Evolutionary conservation across 2,329 filamentous ascomycete genomes (phyloP).

Genomic region (Clonostachys chloroleuca): DNA sequence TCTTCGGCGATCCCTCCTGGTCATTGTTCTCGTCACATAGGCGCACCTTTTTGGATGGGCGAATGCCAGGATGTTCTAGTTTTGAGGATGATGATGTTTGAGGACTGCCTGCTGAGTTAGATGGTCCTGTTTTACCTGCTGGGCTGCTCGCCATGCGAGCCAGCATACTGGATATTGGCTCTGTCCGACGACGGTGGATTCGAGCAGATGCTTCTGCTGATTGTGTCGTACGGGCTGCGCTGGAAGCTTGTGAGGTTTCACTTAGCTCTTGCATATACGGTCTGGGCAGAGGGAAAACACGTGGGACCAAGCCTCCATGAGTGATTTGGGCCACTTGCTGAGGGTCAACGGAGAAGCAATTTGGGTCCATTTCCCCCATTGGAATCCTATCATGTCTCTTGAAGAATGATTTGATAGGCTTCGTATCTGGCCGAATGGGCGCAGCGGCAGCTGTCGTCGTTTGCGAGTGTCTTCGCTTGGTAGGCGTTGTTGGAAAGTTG

Average conservation of each 20-base stretch:
- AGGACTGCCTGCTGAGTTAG: slow-evolving; percentile 5
- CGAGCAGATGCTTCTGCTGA: slow-evolving; percentile 26
- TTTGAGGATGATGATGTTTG: slow-evolving; percentile 5
- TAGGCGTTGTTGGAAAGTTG: slow-evolving; percentile 31
- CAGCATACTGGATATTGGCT: slow-evolving; percentile 43
- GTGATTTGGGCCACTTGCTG: slow-evolving; percentile 42
- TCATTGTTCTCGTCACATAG: slow-evolving; percentile 39
- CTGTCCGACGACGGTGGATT: slow-evolving; percentile 43
- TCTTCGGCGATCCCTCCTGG: slow-evolving; percentile 28
- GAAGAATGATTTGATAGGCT: slow-evolving; percentile 53
- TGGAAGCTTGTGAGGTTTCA: neutral
- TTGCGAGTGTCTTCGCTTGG: slow-evolving; percentile 35
- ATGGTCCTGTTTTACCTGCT: slow-evolving; percentile 9
- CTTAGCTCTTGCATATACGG: slow-evolving; percentile 42
- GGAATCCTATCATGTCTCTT: slow-evolving; percentile 45
- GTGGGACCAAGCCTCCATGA: slow-evolving; percentile 42
- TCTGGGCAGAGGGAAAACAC: slow-evolving; percentile 54
- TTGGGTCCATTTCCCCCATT: slow-evolving; percentile 59
- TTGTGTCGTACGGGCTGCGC: too few species aligned
- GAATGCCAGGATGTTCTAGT: slow-evolving; percentile 11
- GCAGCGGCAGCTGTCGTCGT: slow-evolving; percentile 11
- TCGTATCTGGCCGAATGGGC: slow-evolving; percentile 22
- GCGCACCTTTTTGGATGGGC: slow-evolving; percentile 54
- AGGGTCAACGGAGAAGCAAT: slow-evolving; percentile 52
- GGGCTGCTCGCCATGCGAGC: slow-evolving; percentile 8